Evolutionary conservation across 192 early-diverging fungal genomes (phyloP), one percentile per base, ranked within the genome.

Genomic region (Coemansia sp.): DNA sequence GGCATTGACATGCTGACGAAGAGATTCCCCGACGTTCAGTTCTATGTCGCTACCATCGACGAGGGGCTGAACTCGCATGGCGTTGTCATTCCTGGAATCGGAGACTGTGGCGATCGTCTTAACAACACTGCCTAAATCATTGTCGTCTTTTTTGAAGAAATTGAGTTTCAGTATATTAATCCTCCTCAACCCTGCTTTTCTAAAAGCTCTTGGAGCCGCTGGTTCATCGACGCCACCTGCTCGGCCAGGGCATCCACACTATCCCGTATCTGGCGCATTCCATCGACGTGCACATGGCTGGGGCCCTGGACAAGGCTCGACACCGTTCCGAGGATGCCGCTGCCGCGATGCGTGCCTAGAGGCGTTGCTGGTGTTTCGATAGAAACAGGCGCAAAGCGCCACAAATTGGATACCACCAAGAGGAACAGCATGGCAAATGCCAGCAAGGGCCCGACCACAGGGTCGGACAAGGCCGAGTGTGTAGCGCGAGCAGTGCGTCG

Each of bases 101-200:
- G 89, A 21, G 89, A 91, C 73, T 83, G 83, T 56, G 89, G 89
- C 46, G 89, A 91, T 67, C 79, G 89, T 36, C 75, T 91, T 59
- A 84, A 78, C 74, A 84, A 86, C 64, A 85, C 86, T 16, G 65
- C 70, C 10, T 69, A 67, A 42, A 36, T 5, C 18, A 21, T 18
- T 62, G 5, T 3, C 18, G 3, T 13, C 33, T 65, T 26, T 71
- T 38, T 56, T 39, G 39, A 33, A 35, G 13, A 56, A 20, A 51
- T 48, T 53, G 34, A 55, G 7, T 26, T 40, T 39, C 26, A 26
- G 10, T 33, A 10, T n/a, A 46, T n/a, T n/a, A 2, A 37, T 21
- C 38, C n/a, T n/a, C 31, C 16, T 23, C 9, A 43, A 18, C 13
- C 51, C 11, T 60, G 64, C 34, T 61, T 36, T 24, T 69, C 60